Conservation (phyloP, 202 grass and related monocot genomes). For the Carex sylvatica region DNA sequence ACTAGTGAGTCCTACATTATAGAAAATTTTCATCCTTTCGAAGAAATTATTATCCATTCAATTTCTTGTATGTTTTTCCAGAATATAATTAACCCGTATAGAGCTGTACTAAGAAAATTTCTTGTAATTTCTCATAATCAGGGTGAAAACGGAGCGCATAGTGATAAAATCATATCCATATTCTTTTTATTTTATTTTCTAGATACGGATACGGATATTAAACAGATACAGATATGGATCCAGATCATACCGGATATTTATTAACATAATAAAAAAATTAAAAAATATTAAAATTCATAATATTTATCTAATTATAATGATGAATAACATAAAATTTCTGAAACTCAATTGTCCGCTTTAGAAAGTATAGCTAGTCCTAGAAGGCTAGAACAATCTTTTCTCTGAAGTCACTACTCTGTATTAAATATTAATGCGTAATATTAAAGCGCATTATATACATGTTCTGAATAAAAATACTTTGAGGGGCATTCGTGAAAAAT, state of each 20-base stretch:
- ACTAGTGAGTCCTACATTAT: neutral
- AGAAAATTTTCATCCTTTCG: neutral
- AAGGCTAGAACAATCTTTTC: neutral
- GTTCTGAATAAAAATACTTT: neutral
- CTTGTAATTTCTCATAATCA: neutral
- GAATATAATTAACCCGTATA: neutral
- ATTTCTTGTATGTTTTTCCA: neutral
- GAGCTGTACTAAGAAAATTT: neutral
- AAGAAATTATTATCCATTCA: neutral
- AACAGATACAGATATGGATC: no score
- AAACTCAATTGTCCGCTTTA: neutral
- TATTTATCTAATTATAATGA: no score
- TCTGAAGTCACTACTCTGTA: neutral
- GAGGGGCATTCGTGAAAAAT: neutral
- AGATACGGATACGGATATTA: no score
- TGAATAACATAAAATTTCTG: no score
- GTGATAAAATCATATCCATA: no score
- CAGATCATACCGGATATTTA: no score
- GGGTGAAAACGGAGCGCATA: no score
- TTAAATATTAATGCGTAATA: neutral
- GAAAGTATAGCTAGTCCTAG: conserved; percentile 3
- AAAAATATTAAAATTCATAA: no score
- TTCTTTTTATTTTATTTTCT: no score
- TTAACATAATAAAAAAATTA: no score
- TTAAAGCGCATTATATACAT: neutral